Evolutionary conservation across 768 basidiomycete genomes (phyloP).

Genomic region (Suillus alpinus): DNA sequence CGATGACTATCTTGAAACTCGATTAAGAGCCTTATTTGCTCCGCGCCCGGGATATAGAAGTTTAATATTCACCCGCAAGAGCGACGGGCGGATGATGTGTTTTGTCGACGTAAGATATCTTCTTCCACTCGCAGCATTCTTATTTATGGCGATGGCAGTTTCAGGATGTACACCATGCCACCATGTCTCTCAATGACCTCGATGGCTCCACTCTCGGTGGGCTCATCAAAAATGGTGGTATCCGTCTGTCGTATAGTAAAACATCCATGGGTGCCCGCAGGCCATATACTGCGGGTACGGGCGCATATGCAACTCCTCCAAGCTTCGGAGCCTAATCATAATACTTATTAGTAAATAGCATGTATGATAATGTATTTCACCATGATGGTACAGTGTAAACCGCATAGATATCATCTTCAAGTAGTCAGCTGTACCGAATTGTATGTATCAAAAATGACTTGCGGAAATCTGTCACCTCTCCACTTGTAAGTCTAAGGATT

Average conservation of each 20-base stretch:
- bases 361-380: neutral
- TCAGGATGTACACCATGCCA: constrained; percentile 82
- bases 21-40: constrained; percentile 77
- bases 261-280: constrained; percentile 92
- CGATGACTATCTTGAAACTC: constrained; percentile 82
- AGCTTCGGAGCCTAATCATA: neutral
- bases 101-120: constrained; percentile 80
- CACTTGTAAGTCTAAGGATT: too few relatives aligned
- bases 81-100: constrained; percentile 92
- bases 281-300: constrained; percentile 52
- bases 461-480: too few relatives aligned
- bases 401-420: neutral
- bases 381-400: neutral
- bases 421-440: neutral
- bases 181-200: constrained; percentile 83
- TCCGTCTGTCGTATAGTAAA: constrained; percentile 95
- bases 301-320: constrained; percentile 16
- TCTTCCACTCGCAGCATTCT: neutral
- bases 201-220: constrained; percentile 91
- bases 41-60: constrained; percentile 83
- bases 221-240: constrained; percentile 89
- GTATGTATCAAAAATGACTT: neutral
- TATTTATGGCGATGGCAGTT: constrained; percentile 51
- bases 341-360: neutral
- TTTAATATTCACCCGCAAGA: constrained; percentile 93